These are phyloP conservation scores for Hippophae gyantsensis DNA, from an alignment of 306 rosid species.

Conservation along the genomic window DNA sequence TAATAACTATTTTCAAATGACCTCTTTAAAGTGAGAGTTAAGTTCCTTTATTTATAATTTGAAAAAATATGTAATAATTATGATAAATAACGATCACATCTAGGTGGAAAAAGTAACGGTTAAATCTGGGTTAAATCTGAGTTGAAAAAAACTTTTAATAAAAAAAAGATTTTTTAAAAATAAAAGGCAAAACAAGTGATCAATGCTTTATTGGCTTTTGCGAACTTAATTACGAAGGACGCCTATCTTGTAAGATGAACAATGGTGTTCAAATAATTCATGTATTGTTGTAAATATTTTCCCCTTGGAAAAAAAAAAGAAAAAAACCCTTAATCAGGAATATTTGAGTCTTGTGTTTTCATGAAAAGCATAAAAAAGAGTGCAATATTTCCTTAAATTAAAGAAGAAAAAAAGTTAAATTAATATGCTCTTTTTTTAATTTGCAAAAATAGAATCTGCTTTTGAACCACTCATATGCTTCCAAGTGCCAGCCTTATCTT, in stretches of 20 bases:
- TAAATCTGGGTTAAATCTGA: too few species aligned
- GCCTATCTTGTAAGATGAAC: not conserved
- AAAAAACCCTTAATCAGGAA: not conserved
- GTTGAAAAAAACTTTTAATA: too few species aligned
- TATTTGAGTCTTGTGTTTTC: too few species aligned
- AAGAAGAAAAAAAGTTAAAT: not conserved
- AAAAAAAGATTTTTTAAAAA: too few species aligned
- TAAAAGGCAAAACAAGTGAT: too few species aligned
- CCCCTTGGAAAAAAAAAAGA: not conserved
- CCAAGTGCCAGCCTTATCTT: conserved; percentile 41
- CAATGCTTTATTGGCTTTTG: too few species aligned
- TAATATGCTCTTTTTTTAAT: not conserved
- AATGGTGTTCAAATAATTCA: not conserved
- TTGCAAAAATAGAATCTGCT: conserved; percentile 17
- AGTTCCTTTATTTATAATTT: too few species aligned
- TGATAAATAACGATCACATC: too few species aligned
- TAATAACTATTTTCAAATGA: too few species aligned
- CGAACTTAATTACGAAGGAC: not conserved
- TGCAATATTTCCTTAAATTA: not conserved
- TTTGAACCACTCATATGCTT: conserved; percentile 43
- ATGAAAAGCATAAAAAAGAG: not conserved
- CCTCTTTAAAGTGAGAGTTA: too few species aligned
- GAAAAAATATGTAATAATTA: too few species aligned
- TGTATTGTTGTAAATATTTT: not conserved
- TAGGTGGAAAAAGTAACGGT: too few species aligned